phyloP scores from a whole-genome alignment of 148 eudicot genomes.

The Gaultheria prostrata region DNA sequence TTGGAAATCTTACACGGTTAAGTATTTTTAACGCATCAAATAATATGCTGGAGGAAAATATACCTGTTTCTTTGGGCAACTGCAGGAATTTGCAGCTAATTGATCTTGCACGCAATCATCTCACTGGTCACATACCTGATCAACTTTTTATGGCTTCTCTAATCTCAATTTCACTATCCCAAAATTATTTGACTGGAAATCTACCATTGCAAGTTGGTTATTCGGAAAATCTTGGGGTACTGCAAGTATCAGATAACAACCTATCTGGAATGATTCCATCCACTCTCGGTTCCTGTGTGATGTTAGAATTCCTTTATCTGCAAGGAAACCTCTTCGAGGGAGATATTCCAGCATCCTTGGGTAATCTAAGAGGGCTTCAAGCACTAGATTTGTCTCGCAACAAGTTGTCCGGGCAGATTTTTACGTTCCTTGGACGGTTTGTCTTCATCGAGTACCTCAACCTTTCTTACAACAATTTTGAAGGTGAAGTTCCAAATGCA shows the following conservation, averaged over 20 bases:
- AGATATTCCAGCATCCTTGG: not conserved
- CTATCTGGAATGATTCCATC: slow-evolving; percentile 24
- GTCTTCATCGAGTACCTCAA: not conserved
- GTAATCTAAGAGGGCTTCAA: not conserved
- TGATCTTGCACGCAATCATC: slow-evolving; percentile 15
- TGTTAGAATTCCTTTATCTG: slow-evolving; percentile 15
- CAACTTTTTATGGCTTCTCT: not conserved
- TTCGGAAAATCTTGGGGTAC: slow-evolving; percentile 1
- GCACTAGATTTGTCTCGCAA: slow-evolving; percentile 21
- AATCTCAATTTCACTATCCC: not conserved
- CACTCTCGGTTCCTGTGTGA: slow-evolving; percentile 13
- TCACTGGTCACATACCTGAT: slow-evolving; percentile 13
- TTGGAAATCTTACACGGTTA: slow-evolving; percentile 18
- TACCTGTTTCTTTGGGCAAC: slow-evolving; percentile 21
- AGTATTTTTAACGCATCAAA: not conserved
- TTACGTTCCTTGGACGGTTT: slow-evolving; percentile 3
- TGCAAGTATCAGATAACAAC: slow-evolving; percentile 20
- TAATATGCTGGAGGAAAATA: slow-evolving; percentile 19
- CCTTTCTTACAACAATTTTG: slow-evolving; percentile 28
- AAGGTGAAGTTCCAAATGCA: slow-evolving; percentile 26
- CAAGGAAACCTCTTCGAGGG: slow-evolving; percentile 22
- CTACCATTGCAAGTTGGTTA: slow-evolving; percentile 26
- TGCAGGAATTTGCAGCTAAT: not conserved
- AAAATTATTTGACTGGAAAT: slow-evolving; percentile 16
- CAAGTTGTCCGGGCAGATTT: slow-evolving; percentile 24